Percentiles rank a stretch among this genome's conserved stretches.
These are phyloP conservation scores for Colletotrichum cereale DNA, from an alignment of 2,329 filamentous ascomycete genomes.

Conservation along the genomic window DNA sequence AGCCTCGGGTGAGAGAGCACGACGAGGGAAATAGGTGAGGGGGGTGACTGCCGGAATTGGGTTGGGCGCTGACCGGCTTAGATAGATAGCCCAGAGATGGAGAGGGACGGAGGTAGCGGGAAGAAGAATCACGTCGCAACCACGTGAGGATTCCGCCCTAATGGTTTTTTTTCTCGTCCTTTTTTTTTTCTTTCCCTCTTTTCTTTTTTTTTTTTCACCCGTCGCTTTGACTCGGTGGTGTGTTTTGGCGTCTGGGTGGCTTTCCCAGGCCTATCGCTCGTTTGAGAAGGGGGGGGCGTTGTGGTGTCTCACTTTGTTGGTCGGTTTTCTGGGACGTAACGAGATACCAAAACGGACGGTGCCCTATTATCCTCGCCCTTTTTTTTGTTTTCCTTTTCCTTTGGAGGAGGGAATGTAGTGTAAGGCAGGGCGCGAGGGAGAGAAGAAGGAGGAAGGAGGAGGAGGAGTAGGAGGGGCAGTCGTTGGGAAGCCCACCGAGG, in stretches of 20 bases:
- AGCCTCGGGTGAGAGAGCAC: constrained; percentile 7
- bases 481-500: constrained; percentile 31
- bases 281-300: constrained; percentile 10
- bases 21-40: constrained; percentile 5
- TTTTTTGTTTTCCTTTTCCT: constrained; percentile 11
- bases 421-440: constrained; percentile 25
- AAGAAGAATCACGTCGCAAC: constrained; percentile 27
- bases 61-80: constrained; percentile 28
- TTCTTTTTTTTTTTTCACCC: not conserved
- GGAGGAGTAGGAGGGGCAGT: constrained; percentile 39
- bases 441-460: constrained; percentile 42
- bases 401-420: constrained; percentile 1
- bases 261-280: constrained; percentile 11
- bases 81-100: constrained; percentile 9
- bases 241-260: constrained; percentile 34
- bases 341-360: constrained; percentile 11
- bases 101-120: constrained; percentile 30
- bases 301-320: constrained; percentile 41
- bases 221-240: constrained; percentile 27
- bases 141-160: constrained; percentile 38
- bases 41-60: constrained; percentile 15
- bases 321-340: constrained; percentile 6
- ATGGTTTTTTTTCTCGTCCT: not conserved
- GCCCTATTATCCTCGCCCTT: constrained; percentile 17
- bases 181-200: not conserved